These are phyloP conservation scores for Boletus rufocinnamomeus DNA, from an alignment of 768 basidiomycete species.

Conservation along the genomic window DNA sequence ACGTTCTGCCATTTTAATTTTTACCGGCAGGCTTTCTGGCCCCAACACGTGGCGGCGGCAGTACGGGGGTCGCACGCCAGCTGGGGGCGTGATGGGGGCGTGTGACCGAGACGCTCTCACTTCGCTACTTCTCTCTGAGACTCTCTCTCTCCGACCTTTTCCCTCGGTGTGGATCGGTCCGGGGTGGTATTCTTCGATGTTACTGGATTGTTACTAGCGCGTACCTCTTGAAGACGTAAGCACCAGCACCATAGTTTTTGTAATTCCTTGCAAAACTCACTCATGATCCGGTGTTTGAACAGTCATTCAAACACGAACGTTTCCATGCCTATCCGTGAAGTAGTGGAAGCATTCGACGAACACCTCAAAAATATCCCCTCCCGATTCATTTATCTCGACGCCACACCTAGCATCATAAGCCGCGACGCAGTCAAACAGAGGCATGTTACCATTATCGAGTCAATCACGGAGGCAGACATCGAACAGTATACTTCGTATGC, in stretches of 20 bases:
- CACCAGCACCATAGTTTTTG: neutral
- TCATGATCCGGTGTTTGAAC: neutral
- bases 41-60: too few species aligned
- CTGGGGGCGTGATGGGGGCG: too few species aligned
- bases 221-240: neutral
- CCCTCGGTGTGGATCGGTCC: too few species aligned
- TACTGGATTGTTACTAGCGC: too few species aligned
- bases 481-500: constrained; percentile 2
- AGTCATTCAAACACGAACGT: neutral
- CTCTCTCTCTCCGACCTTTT: neutral
- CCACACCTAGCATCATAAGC: neutral
- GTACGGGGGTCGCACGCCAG: too few species aligned
- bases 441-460: neutral
- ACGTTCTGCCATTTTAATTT: too few species aligned
- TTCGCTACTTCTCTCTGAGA: neutral
- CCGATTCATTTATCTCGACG: neutral
- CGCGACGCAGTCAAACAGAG: neutral
- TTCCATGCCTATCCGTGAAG: constrained; percentile 6
- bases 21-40: too few species aligned
- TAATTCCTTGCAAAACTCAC: neutral
- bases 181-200: neutral
- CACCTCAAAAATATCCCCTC: neutral
- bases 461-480: constrained; percentile 12
- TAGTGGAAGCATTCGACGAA: constrained; percentile 7
- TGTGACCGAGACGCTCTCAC: neutral